Percentiles rank a stretch among this genome's conserved stretches.
These are phyloP conservation scores for Schoenoplectus triqueter DNA, from an alignment of 202 grass and related monocot species.

Conservation along the genomic window DNA sequence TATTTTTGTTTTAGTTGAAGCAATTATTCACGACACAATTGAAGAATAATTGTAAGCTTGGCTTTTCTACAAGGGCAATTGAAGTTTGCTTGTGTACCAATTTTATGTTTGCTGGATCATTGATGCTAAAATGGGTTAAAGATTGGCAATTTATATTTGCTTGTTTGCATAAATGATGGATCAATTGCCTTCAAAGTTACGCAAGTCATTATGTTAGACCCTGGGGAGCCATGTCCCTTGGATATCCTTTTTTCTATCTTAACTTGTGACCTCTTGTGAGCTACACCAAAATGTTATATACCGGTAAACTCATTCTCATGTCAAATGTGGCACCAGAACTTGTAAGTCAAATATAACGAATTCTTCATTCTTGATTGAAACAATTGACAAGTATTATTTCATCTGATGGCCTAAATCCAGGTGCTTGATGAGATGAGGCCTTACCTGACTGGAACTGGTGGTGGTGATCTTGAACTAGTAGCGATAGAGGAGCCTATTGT, in stretches of 20 bases:
- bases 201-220: background rate
- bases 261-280: background rate
- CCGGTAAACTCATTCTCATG: background rate
- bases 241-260: background rate
- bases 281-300: background rate
- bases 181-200: background rate
- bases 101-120: background rate
- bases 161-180: background rate
- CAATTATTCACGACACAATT: background rate
- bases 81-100: constrained; percentile 9
- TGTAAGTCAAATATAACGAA: background rate
- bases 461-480: constrained; percentile 83
- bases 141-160: background rate
- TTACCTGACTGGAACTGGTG: constrained; percentile 87
- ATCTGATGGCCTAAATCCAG: constrained; percentile 39
- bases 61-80: background rate
- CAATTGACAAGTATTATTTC: background rate
- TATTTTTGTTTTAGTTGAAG: background rate
- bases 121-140: background rate
- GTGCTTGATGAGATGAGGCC: constrained; percentile 96
- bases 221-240: background rate
- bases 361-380: background rate
- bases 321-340: background rate
- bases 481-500: constrained; percentile 82
- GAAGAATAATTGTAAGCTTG: background rate